Evolutionary conservation across 2,329 filamentous ascomycete genomes (phyloP).

Genomic region (Sclerotinia subarctica): DNA sequence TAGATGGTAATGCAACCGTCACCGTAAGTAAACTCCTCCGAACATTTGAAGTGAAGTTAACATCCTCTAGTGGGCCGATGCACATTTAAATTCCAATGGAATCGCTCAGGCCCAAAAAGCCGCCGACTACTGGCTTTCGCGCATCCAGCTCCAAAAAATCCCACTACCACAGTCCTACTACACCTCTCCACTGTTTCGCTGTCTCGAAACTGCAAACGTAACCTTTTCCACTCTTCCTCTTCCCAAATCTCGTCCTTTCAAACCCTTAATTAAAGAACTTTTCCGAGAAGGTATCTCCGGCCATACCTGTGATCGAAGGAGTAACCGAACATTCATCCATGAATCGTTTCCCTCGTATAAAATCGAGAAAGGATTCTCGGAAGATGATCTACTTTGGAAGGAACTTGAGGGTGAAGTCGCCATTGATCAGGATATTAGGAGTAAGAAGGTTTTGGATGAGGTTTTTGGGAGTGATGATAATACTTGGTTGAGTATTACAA

Average conservation of each 20-base stretch:
- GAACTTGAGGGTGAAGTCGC: slow-evolving; percentile 43
- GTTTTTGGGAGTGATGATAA: slow-evolving; percentile 52
- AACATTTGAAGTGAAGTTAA: background rate
- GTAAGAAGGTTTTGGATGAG: slow-evolving; percentile 49
- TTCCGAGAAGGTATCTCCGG: slow-evolving; percentile 64
- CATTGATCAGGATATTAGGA: slow-evolving; percentile 49
- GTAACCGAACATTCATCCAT: slow-evolving; percentile 52
- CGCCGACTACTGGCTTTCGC: slow-evolving; percentile 55
- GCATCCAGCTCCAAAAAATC: slow-evolving; percentile 52
- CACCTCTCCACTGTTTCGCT: slow-evolving; percentile 60
- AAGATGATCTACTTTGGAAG: slow-evolving; percentile 52
- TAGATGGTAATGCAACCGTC: slow-evolving; percentile 60
- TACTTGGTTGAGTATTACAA: slow-evolving; percentile 58
- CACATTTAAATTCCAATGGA: slow-evolving; percentile 58
- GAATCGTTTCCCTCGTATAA: slow-evolving; percentile 50
- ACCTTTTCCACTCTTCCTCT: slow-evolving; percentile 57
- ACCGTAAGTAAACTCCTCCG: slow-evolving; percentile 25
- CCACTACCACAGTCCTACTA: slow-evolving; percentile 63
- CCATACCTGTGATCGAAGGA: slow-evolving; percentile 66
- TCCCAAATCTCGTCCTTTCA: slow-evolving; percentile 50
- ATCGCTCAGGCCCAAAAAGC: slow-evolving; percentile 55
- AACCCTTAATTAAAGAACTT: slow-evolving; percentile 60
- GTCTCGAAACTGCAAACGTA: slow-evolving; percentile 58
- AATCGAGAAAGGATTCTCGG: slow-evolving; percentile 60
- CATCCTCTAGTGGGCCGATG: slow-evolving; percentile 54